These are phyloP conservation scores for Cryptosporidium ryanae DNA, from an alignment of 169 alveolate genomes.

Conservation along the genomic window DNA sequence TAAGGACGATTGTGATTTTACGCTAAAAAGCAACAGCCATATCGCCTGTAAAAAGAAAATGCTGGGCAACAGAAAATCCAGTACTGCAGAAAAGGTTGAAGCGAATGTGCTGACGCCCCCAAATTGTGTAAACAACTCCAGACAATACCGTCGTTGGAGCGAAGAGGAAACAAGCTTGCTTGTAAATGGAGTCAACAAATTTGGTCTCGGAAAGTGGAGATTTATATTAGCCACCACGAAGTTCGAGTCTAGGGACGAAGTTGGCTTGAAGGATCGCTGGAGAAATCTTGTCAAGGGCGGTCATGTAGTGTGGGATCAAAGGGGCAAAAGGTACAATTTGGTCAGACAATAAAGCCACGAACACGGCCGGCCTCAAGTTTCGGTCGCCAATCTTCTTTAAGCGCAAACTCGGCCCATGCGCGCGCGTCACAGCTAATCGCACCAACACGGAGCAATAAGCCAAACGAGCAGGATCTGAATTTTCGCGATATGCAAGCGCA, in stretches of 20 bases:
- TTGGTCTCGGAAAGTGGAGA: constrained; percentile 72
- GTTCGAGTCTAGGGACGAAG: constrained; percentile 46
- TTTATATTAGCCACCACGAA: constrained; percentile 40
- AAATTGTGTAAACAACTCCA: neutral
- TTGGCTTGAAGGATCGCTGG: constrained; percentile 73
- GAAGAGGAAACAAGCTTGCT: constrained; percentile 49
- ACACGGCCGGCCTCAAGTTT: too few relatives aligned
- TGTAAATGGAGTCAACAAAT: constrained; percentile 49
- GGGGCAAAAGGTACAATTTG: neutral
- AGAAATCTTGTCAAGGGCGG: constrained; percentile 67
- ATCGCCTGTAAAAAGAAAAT: neutral
- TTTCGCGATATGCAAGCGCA: too few relatives aligned
- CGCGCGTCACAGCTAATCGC: too few relatives aligned
- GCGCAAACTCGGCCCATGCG: too few relatives aligned
- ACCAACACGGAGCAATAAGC: too few relatives aligned
- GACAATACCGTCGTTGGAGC: constrained; percentile 61
- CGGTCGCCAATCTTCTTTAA: too few relatives aligned
- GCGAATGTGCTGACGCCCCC: too few relatives aligned
- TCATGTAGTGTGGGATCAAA: constrained; percentile 61
- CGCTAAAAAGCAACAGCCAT: neutral
- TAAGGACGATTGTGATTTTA: neutral
- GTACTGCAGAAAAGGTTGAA: neutral
- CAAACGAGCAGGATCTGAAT: too few relatives aligned
- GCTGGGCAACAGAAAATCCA: neutral
- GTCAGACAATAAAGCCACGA: neutral